A percentile compares a stretch with the other conserved stretches of the same genome.
phyloP scores from a whole-genome alignment of 345 rosid species.

The Camelina neglecta region DNA sequence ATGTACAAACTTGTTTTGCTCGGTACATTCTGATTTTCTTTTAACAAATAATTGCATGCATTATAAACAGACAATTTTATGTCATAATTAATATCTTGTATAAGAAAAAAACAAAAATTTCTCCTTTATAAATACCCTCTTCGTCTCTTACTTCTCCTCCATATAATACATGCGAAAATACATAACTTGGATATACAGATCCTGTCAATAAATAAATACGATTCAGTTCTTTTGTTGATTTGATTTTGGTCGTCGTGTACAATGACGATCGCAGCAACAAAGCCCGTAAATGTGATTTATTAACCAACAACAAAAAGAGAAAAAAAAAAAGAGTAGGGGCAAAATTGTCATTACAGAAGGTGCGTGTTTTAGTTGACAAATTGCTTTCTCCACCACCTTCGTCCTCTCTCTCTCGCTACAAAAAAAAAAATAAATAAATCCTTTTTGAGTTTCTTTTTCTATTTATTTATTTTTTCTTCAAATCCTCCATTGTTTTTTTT shows the following conservation, averaged over 20 bases:
- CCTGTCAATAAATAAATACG: not conserved
- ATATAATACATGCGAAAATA: not conserved
- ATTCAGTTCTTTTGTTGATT: not conserved
- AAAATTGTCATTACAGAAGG: slow-evolving; percentile 17
- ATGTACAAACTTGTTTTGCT: too few species aligned
- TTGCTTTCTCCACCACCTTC: slow-evolving; percentile 48
- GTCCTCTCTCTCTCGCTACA: slow-evolving; percentile 37
- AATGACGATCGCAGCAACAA: slow-evolving; percentile 9
- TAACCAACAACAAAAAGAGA: not conserved
- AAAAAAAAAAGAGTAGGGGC: slow-evolving; percentile 17
- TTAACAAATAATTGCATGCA: too few species aligned
- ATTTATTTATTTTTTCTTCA: not conserved
- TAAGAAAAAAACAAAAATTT: too few species aligned
- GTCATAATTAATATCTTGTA: too few species aligned
- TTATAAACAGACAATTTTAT: too few species aligned
- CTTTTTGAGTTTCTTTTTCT: not conserved
- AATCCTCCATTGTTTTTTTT: not conserved
- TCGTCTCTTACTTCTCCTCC: not conserved
- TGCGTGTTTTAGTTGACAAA: slow-evolving; percentile 43
- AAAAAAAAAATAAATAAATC: not conserved
- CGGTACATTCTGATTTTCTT: too few species aligned
- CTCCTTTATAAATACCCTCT: too few species aligned
- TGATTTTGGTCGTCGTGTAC: slow-evolving; percentile 2
- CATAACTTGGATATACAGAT: slow-evolving; percentile 8
- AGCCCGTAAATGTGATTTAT: not conserved